phyloP scores from a whole-genome alignment of 2,329 filamentous ascomycete species.

The Elsinoe australis region DNA sequence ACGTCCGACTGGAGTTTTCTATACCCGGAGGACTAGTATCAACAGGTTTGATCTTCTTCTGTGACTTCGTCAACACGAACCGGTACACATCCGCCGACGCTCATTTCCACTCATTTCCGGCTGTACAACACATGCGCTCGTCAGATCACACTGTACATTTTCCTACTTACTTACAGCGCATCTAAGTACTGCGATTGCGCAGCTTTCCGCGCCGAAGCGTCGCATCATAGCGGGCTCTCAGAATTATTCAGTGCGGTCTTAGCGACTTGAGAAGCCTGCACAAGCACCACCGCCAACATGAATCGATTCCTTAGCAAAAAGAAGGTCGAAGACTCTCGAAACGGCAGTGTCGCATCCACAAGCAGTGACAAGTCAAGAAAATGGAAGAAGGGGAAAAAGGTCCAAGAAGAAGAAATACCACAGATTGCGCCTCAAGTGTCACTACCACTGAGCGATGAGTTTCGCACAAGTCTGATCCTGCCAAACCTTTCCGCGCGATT shows the following conservation, averaged over 20 bases:
- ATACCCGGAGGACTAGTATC: too few species aligned
- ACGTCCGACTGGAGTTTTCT: slow-evolving; percentile 4
- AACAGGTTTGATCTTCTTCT: too few species aligned
- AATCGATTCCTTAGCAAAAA: slow-evolving; percentile 71
- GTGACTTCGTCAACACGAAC: background rate
- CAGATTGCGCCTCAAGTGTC: slow-evolving; percentile 66
- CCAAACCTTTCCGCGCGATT: slow-evolving; percentile 89
- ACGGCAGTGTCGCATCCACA: slow-evolving; percentile 18
- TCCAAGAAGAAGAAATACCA: slow-evolving; percentile 47
- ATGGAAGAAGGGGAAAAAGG: slow-evolving; percentile 44
- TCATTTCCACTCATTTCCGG: slow-evolving; percentile 16
- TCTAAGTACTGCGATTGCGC: background rate
- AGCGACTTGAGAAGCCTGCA: background rate
- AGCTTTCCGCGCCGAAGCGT: background rate
- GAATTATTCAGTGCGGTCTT: too few species aligned
- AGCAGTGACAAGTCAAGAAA: slow-evolving; percentile 22
- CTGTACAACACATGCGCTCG: slow-evolving; percentile 1
- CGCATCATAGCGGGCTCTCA: too few species aligned
- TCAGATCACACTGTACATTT: too few species aligned
- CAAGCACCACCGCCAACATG: slow-evolving; percentile 42
- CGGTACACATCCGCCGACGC: background rate
- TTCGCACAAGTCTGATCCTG: slow-evolving; percentile 93
- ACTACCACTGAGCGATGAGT: slow-evolving; percentile 77
- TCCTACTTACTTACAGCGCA: too few species aligned
- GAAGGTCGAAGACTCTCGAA: slow-evolving; percentile 54